Evolutionary conservation across 2,329 filamentous ascomycete genomes (phyloP), one percentile per base, ranked within the genome.

Genomic region (Fusarium sp.): DNA sequence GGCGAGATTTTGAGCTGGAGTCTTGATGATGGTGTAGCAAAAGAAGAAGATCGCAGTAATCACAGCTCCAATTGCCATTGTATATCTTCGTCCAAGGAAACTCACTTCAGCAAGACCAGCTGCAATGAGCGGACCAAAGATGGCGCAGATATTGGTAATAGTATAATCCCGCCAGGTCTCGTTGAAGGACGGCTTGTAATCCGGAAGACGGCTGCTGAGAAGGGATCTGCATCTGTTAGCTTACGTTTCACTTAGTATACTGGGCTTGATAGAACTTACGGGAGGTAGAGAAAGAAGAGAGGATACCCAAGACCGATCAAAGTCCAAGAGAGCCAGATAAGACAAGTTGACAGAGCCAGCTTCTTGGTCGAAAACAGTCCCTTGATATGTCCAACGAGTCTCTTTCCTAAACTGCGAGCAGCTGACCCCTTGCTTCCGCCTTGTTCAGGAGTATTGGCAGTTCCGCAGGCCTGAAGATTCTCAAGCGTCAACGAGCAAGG

Each of bases 201-300:
- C 41, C 0, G 58, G 54, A 29, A 57, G 31, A 5, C 54, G 41
- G 14, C 39, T 63, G 14, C 58, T 64, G 2, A 64, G 20, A 15
- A 64, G 58, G 8, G 58, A 63, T 29, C 57, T 64, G 7, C 0
- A 2, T 2, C 5, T 8, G 25, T 63, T 38, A 52, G 53, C 1
- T 7, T 7, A 14, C 29, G 8, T 18, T 1, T 10, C 6, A 17
- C 0, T 33, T 3, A 5, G 1, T 9, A 2, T 5, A 1, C 0
- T 25, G 4, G 6, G 5, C 20, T 17, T 25, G 3, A 18, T 1
- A 22, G 14, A 2, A 80, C 82, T 69, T 78, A 86, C 82, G 89
- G 89, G 3, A 94, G 81, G 77, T 94, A 94, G 52, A 93, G 91
- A 72, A 93, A 92, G 80, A 92, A 94, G 0, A 94, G 84, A 0